Base-by-base conservation (phyloP, 108 stramenopile species). In the Nitzschia putrida region DNA sequence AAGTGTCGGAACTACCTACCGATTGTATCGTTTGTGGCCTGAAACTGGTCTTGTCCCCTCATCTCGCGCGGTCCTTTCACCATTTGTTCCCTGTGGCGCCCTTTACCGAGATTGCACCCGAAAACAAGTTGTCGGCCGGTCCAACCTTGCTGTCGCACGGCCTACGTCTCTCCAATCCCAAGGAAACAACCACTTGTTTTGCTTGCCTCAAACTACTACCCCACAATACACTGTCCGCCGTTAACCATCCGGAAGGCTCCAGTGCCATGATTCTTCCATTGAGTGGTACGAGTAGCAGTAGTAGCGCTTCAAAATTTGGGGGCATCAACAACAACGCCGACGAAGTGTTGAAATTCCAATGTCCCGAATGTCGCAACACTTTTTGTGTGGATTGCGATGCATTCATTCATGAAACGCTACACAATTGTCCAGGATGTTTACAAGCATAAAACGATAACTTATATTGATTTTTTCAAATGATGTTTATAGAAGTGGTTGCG, bases 351-450 rank as follows among this genome's bases (percentile, higher is more conserved):
- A 74, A 88, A 53, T 93, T 90, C 68, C 70, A 83, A 50, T 97
- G 96, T 63, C 93, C 96, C 10, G 82, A 88, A 29, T 97, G 96
- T 63, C 43, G 71, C 9, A 82, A 89, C 53, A 47, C 88, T 22
- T 94, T 97, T 83, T 97, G 96, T 68, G 81, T 86, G 23, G 88
- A 92, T 66, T 97, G 94, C 52, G 94, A 95, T 73, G 79, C 83
- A 0, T 95, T 81, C 75, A 65, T 97, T 44, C 96, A 97, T 72
- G 94, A 93, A 64, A 81, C 91, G 14, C 67, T 97, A 44, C 96
- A 97, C 77, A 95, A 95, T 72, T 97, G 96, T 74, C 96, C 96
- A 3, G 92, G 93, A 22, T 97, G 96, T 63, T 49, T 49, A 18
- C 47, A 49, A 6, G n/a, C n/a, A 18, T 18, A 16, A 3, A 18